phyloP scores from a whole-genome alignment of 31 red algal genomes.

The Pterothamnion heteromorphum region DNA sequence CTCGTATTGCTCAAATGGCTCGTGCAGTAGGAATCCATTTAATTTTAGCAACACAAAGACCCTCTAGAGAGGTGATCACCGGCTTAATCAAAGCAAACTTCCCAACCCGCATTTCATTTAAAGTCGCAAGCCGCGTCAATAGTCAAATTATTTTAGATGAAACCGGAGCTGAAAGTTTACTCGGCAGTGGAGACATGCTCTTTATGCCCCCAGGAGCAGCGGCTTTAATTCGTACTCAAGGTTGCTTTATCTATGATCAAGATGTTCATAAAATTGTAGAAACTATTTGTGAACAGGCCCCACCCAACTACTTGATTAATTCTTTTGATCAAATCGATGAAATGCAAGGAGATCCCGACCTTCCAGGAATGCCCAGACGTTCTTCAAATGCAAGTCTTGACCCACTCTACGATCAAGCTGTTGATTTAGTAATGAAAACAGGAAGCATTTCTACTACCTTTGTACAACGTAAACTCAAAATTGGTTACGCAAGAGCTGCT shows the following conservation, averaged over 20 bases:
- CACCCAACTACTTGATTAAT: no score
- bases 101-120: not conserved
- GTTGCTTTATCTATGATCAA: no score
- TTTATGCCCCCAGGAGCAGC: not conserved
- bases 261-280: no score
- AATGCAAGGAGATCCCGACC: no score
- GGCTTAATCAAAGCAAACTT: not conserved
- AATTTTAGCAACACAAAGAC: constrained; percentile 5
- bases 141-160: not conserved
- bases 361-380: no score
- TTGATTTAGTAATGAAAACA: not conserved
- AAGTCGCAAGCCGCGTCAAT: not conserved
- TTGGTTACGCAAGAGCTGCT: not conserved
- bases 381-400: no score
- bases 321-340: no score
- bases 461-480: not conserved
- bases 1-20: not conserved
- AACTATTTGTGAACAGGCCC: no score
- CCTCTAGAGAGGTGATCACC: not conserved
- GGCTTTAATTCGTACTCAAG: not conserved
- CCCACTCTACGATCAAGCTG: not conserved
- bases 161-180: not conserved
- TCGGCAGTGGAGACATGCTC: not conserved
- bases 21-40: not conserved
- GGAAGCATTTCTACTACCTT: not conserved